A percentile compares a stretch with the other conserved stretches of the same genome.
These are phyloP conservation scores for Camptophora hylomeconis DNA, from an alignment of 2,329 filamentous ascomycete species.

Conservation along the genomic window DNA sequence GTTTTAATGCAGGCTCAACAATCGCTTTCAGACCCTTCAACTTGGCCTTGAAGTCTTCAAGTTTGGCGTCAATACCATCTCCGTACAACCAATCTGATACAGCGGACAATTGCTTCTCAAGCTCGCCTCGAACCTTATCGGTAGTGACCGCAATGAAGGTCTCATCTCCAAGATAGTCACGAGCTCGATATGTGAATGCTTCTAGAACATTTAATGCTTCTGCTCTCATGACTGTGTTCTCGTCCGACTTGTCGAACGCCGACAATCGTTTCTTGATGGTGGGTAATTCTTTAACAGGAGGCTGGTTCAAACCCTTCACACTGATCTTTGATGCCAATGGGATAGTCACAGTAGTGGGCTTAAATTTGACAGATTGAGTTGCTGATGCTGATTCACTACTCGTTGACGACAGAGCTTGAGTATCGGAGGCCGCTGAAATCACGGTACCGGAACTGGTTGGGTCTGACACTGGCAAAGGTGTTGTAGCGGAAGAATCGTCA, in stretches of 20 bases:
- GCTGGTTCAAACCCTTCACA: constrained; percentile 29
- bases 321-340: constrained; percentile 36
- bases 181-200: constrained; percentile 75
- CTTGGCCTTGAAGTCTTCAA: constrained; percentile 61
- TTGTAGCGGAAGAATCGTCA: constrained; percentile 19
- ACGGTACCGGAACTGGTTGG: constrained; percentile 19
- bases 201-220: constrained; percentile 90
- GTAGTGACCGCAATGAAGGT: constrained; percentile 62
- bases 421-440: constrained; percentile 18
- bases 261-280: constrained; percentile 59
- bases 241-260: constrained; percentile 78
- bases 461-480: constrained; percentile 14
- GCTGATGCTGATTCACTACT: constrained; percentile 26
- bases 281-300: constrained; percentile 24
- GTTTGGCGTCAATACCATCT: constrained; percentile 63
- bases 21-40: constrained; percentile 66
- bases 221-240: constrained; percentile 60
- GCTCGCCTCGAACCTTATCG: constrained; percentile 48
- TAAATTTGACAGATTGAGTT: constrained; percentile 23
- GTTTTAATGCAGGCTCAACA: constrained; percentile 61
- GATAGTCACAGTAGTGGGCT: constrained; percentile 38
- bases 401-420: constrained; percentile 33
- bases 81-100: constrained; percentile 85
- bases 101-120: constrained; percentile 55
- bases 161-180: constrained; percentile 68